phyloP scores from a whole-genome alignment of 495 filamentous ascomycete genomes.

The Xylaria bambusicola region DNA sequence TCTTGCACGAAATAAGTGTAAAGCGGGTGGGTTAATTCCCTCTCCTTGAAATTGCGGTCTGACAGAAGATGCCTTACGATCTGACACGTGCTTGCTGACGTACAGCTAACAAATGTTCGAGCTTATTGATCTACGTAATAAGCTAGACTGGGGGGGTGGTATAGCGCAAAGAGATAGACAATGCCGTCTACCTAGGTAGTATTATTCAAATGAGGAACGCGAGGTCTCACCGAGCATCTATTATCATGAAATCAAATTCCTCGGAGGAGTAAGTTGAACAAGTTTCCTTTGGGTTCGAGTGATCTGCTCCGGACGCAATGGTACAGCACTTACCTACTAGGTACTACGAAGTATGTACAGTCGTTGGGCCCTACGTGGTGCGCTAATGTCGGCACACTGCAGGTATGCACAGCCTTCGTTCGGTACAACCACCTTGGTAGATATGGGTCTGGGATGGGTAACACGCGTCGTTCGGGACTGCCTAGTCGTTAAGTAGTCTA shows the following conservation, averaged over 20 bases:
- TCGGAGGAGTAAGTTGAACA: no score
- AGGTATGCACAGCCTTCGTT: background rate
- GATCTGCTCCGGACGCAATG: background rate
- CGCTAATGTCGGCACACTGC: background rate
- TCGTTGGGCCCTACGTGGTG: background rate
- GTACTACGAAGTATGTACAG: background rate
- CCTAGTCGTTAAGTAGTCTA: conserved; percentile 2
- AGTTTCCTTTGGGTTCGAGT: background rate
- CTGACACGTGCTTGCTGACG: conserved; percentile 8
- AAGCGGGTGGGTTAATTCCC: no score
- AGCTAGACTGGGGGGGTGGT: no score
- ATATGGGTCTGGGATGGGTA: background rate
- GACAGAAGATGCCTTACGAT: background rate
- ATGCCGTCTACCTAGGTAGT: no score
- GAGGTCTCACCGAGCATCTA: no score
- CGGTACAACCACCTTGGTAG: no score
- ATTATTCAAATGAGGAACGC: no score
- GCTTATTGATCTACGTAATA: background rate
- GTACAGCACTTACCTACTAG: no score
- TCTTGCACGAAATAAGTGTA: no score
- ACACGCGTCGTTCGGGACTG: background rate
- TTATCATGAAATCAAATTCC: no score
- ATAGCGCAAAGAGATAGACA: no score
- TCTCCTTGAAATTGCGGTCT: conserved; percentile 6
- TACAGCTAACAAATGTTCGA: background rate